Evolutionary conservation across 495 filamentous ascomycete species (phyloP), one percentile per base, ranked within the genome.

Genomic region (Staphylotrichum tortipilum): DNA sequence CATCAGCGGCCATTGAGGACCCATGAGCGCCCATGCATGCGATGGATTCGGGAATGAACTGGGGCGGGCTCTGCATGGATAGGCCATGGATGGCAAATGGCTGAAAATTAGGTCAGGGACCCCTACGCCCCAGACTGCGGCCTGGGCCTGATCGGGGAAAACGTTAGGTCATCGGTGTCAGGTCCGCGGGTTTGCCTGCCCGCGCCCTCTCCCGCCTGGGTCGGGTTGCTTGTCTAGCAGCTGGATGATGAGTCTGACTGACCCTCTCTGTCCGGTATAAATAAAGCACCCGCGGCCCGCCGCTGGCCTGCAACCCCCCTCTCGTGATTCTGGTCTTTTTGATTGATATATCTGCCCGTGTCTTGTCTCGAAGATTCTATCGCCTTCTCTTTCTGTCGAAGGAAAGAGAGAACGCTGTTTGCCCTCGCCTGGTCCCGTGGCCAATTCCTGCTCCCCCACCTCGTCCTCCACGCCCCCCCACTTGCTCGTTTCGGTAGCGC

Each of bases 141-240:
- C 36, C 50, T 56, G 57, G 59, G 30, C 44, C 54, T 57, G 41
- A 23, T 48, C 22, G 55, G n/a, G 50, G 51, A 63, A 61, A 59
- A 17, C 56, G 62, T 65, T 63, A 56, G 55, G 57, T 63, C 62
- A 65, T 65, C 55, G 52, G 50, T 54, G 43, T 44, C 52, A 56
- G 50, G 52, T 18, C 49, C 43, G 42, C 26, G 50, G 50, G 34
- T 52, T 12, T 46, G 34, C 41, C 41, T 18, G 51, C 36, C 7
- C 24, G 31, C 36, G 50, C 53, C 53, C 57, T 34, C 51, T 56
- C 36, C 45, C 40, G 46, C 26, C 8, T 19, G n/a, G n/a, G n/a
- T n/a, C n/a, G n/a, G n/a, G n/a, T n/a, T n/a, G n/a, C n/a, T n/a
- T n/a, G n/a, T n/a, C n/a, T n/a, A n/a, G n/a, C n/a, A n/a, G n/a